Evolutionary conservation across 495 filamentous ascomycete species (phyloP), one percentile per base, ranked within the genome.

Genomic region (Penicillium goetzii): DNA sequence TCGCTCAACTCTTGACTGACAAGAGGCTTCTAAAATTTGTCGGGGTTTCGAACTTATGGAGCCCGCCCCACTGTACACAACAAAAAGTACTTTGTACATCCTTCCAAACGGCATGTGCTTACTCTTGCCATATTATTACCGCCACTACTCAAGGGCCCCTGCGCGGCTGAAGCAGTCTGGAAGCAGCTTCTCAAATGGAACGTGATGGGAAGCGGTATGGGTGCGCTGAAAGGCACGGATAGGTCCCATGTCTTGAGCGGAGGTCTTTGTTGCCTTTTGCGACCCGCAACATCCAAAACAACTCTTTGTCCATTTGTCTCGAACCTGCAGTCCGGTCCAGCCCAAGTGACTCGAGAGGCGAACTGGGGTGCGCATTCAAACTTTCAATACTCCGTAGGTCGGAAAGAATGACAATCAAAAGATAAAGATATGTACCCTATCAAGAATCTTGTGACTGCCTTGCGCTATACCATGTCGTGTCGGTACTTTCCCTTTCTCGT

Each of bases 251-350:
- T 26, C 45, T 43, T 14, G 40, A 43, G 5, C 4, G 17, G 17
- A 45, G 25, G 38, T 58, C 36, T 47, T 58, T 49, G 56, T 49
- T 49, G 56, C 56, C 40, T 45, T 43, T 45, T 28, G 54, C 54
- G 34, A 56, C 26, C 40, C 43, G 40, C 56, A 47, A 33, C n/a
- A 28, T 33, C 23, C 25, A 25, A 49, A 50, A 54, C 30, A 25
- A 34, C 11, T 34, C 52, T 34, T 55, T 36, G 30, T 55, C 17
- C 28, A n/a, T 32, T 55, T 55, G 52, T 55, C 52, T 55, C n/a
- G 52, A 34, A 32, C 52, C 5, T 55, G 52, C 8, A 33, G 52
- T 36, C 32, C n/a, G n/a, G 30, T 21, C n/a, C 52, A 53, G 12
- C 52, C 32, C 28, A 4, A 34, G 15, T 21, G 28, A 55, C 32